A percentile compares a stretch with the other conserved stretches of the same genome.
phyloP scores from a whole-genome alignment of 805 yeast species.

The Sugiyamaella marilandica region DNA sequence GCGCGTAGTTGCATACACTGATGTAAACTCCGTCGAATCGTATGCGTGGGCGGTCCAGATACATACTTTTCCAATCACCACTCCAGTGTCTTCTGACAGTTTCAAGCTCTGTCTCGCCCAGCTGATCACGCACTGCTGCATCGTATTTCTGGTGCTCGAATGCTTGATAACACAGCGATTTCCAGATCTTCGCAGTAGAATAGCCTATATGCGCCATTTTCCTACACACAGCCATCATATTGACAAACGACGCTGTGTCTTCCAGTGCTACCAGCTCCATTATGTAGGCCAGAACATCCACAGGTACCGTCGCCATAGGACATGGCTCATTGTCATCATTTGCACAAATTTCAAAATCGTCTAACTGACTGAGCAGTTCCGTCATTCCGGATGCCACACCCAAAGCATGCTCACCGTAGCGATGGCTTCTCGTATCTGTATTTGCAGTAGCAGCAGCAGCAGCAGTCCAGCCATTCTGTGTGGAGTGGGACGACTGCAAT shows the following conservation, averaged over 20 bases:
- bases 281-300: slow-evolving; percentile 26
- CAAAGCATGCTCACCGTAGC: neutral
- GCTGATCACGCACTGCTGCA: slow-evolving; percentile 15
- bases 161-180: slow-evolving; percentile 23
- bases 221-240: slow-evolving; percentile 23
- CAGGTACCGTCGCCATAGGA: slow-evolving; percentile 23
- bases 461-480: neutral
- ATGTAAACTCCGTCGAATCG: slow-evolving; percentile 82
- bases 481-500: neutral
- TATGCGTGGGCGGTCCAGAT: slow-evolving; percentile 63
- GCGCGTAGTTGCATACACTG: slow-evolving; percentile 74
- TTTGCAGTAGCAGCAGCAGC: neutral
- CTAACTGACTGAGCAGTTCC: neutral
- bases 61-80: slow-evolving; percentile 45
- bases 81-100: slow-evolving; percentile 12
- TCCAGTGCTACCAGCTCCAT: slow-evolving; percentile 25
- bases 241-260: slow-evolving; percentile 26
- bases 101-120: slow-evolving; percentile 11
- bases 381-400: neutral
- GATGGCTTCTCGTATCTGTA: neutral
- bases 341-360: neutral
- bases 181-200: slow-evolving; percentile 24
- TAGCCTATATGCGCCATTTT: slow-evolving; percentile 26
- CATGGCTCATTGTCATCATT: slow-evolving; percentile 12
- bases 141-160: slow-evolving; percentile 24